Conservation (phyloP, 768 basidiomycete genomes). For the Tulasnella sp. region DNA sequence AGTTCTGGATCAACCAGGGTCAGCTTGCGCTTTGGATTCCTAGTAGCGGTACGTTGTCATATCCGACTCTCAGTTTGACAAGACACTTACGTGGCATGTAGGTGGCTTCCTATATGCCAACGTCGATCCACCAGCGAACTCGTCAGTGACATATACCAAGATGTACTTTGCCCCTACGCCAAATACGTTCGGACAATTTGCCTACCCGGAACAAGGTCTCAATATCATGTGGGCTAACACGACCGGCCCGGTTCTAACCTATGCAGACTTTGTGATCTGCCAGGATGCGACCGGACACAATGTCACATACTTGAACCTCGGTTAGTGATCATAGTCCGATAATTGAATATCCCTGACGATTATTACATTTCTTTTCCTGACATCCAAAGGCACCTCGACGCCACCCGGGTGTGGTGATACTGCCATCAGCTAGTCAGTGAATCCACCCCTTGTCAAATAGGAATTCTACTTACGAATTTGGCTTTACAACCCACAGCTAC, state of each 20-base stretch:
- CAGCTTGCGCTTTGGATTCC: neutral
- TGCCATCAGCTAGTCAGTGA: too few relatives aligned
- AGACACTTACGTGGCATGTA: neutral
- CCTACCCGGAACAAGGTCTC: neutral
- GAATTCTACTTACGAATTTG: too few relatives aligned
- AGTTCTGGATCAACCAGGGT: neutral
- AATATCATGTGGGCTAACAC: neutral
- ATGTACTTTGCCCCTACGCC: neutral
- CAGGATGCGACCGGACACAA: neutral
- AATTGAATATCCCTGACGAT: neutral
- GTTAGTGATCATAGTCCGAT: neutral
- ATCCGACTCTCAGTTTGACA: neutral
- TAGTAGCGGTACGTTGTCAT: neutral
- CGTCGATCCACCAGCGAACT: neutral
- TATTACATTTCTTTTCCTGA: neutral
- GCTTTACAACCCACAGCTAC: too few relatives aligned
- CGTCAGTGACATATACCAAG: neutral
- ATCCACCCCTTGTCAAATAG: too few relatives aligned
- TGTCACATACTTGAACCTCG: neutral
- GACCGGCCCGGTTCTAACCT: neutral
- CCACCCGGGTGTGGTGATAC: too few relatives aligned
- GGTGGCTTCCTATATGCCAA: neutral
- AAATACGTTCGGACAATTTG: neutral
- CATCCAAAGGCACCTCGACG: too few relatives aligned
- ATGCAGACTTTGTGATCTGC: neutral